Evolutionary conservation across 2,329 filamentous ascomycete species (phyloP), one percentile per base, ranked within the genome.

Genomic region (Rugonectria rugulosa): DNA sequence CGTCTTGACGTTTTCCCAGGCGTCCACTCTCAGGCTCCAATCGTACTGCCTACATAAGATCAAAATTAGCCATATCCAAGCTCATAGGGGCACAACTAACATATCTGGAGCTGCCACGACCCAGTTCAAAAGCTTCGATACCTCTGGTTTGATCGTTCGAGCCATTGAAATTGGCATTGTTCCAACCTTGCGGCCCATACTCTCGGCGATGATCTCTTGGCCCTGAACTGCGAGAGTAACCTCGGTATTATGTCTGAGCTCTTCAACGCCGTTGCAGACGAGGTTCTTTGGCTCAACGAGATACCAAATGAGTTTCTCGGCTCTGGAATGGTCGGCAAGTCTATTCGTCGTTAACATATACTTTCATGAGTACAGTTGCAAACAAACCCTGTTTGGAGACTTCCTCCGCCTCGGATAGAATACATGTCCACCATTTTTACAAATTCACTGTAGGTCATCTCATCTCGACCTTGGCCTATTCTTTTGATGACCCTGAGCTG

Each of bases 61-160:
- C 38, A 23, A 15, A 20, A 46, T 65, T 32, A 68, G 62, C 15
- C 31, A 32, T 8, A 14, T 17, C 8, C 6, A n/a, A 7, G 12
- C 14, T 17, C 23, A 4, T 21, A 12, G 15, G 24, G 20, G 26
- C n/a, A 20, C 19, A n/a, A 60, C 65, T 53, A 56, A 73, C 73
- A 70, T 73, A 27, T 75, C 74, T 12, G 74, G 74, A 6, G 72
- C 69, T 21, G 65, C 65, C 21, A 73, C 44, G 4, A 63, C 69
- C 71, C 74, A 74, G 50, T 71, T 68, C 21, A 74, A 46, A 12
- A 63, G 65, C 4, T 61, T 53, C 53, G 57, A 63, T 7, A 38
- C 37, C 43, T 69, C 70, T 20, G 55, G 53, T 20, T 46, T 64
- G 6, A 38, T 57, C 6, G 70, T 53, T 17, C 58, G 63, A 23